Conservation (phyloP, 2,329 filamentous ascomycete genomes). For the Claviceps quebecensis region DNA sequence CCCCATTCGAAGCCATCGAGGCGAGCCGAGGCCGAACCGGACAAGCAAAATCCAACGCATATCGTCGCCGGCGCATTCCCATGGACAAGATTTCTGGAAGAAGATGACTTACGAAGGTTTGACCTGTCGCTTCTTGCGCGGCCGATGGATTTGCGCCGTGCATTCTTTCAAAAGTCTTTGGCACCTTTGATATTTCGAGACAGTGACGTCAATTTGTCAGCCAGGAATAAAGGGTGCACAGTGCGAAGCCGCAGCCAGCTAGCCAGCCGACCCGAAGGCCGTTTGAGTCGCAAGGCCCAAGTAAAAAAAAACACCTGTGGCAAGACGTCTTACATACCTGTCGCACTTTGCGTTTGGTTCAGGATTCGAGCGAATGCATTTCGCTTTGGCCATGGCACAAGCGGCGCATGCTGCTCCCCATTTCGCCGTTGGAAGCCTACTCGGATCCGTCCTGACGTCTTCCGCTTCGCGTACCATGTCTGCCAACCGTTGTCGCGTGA, state of each 20-base stretch:
- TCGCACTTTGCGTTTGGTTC: constrained; percentile 29
- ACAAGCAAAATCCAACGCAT: too few species aligned
- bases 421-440: constrained; percentile 24
- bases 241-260: neutral
- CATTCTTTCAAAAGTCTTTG: constrained; percentile 34
- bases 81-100: neutral
- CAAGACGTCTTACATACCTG: constrained; percentile 19
- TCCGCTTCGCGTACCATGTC: constrained; percentile 2
- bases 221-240: neutral
- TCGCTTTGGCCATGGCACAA: constrained; percentile 35
- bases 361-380: constrained; percentile 30
- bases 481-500: neutral
- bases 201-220: neutral
- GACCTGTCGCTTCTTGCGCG: constrained; percentile 35
- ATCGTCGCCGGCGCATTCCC: neutral
- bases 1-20: too few species aligned
- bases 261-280: too few species aligned
- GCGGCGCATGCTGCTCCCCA: constrained; percentile 36
- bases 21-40: too few species aligned
- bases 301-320: too few species aligned
- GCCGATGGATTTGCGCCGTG: constrained; percentile 30
- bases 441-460: constrained; percentile 9
- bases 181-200: constrained; percentile 21
- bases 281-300: too few species aligned
- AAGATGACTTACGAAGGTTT: constrained; percentile 33